These are phyloP conservation scores for Pseudozyma sp. DNA, from an alignment of 1,284 basidiomycete genomes.

Conservation along the genomic window DNA sequence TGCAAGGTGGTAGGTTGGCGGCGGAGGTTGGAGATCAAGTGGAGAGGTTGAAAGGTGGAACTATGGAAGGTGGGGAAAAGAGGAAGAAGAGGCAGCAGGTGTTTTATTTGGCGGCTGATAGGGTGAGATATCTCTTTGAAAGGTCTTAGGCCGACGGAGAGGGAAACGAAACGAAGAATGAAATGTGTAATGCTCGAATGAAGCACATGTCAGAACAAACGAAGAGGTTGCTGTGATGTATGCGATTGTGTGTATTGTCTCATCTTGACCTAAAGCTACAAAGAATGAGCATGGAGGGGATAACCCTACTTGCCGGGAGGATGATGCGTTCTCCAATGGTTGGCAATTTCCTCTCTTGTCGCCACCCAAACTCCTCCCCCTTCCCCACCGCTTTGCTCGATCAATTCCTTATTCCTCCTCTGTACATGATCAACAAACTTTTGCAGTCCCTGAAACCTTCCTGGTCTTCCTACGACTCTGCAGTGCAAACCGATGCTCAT, in stretches of 20 bases:
- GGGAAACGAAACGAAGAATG: no score
- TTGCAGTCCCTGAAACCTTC: constrained; percentile 69
- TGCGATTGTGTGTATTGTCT: neutral
- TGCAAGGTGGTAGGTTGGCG: constrained; percentile 57
- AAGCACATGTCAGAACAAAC: no score
- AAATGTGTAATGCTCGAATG: no score
- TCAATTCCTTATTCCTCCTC: constrained; percentile 52
- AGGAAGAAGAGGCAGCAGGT: constrained; percentile 36
- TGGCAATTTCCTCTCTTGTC: constrained; percentile 70
- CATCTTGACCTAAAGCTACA: no score
- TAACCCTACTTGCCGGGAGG: constrained; percentile 53
- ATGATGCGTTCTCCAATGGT: constrained; percentile 67
- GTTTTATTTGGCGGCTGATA: constrained; percentile 60
- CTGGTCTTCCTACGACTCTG: constrained; percentile 70
- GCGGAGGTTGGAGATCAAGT: constrained; percentile 56
- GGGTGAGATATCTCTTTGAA: constrained; percentile 59
- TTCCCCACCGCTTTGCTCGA: constrained; percentile 18
- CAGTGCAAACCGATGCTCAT: constrained; percentile 70
- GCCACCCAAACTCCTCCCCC: constrained; percentile 70
- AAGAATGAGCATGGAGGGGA: no score
- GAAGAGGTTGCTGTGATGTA: no score
- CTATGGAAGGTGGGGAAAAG: constrained; percentile 4
- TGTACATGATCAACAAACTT: constrained; percentile 69
- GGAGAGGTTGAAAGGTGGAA: constrained; percentile 38
- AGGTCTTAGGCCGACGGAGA: no score